Evolutionary conservation across 2,329 filamentous ascomycete genomes (phyloP).

Genomic region (Ophiocordyceps robertsii): DNA sequence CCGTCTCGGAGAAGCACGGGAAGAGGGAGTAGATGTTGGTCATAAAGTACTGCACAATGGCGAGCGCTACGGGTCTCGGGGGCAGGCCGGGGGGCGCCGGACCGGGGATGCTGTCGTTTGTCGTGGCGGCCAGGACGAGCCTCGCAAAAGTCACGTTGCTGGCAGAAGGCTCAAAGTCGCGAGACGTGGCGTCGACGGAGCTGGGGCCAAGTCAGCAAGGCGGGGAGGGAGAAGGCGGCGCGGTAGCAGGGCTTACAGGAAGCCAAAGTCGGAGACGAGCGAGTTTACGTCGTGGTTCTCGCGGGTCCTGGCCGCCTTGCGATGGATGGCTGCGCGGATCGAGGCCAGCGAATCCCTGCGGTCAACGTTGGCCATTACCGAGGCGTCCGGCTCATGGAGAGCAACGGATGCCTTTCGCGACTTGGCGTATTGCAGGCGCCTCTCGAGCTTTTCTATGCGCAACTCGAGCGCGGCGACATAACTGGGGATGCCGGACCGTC

Average conservation of each 20-base stretch:
- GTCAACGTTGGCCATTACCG: constrained; percentile 26
- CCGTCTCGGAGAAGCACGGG: constrained; percentile 71
- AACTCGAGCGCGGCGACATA: constrained; percentile 95
- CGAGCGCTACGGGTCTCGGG: constrained; percentile 51
- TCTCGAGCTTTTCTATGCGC: constrained; percentile 77
- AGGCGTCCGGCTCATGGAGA: constrained; percentile 44
- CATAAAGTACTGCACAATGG: constrained; percentile 72
- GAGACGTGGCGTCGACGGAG: constrained; percentile 84
- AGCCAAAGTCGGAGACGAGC: constrained; percentile 86
- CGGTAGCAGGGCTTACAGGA: constrained; percentile 45
- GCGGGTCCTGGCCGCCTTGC: constrained; percentile 47
- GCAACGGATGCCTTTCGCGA: constrained; percentile 58
- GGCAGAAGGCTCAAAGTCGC: constrained; percentile 82
- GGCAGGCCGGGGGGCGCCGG: constrained; percentile 52
- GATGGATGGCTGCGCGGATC: constrained; percentile 49
- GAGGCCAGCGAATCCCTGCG: constrained; percentile 50
- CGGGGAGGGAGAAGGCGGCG: not conserved
- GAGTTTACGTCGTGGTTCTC: constrained; percentile 85
- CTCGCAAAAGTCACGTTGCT: constrained; percentile 87
- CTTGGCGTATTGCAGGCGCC: constrained; percentile 56
- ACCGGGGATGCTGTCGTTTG: constrained; percentile 57
- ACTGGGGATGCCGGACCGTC: constrained; percentile 21
- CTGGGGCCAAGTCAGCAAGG: constrained; percentile 25
- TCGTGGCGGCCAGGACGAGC: constrained; percentile 71
- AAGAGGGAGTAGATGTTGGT: constrained; percentile 67